phyloP scores from a whole-genome alignment of 805 yeast genomes.

The Metschnikowia rubicola region DNA sequence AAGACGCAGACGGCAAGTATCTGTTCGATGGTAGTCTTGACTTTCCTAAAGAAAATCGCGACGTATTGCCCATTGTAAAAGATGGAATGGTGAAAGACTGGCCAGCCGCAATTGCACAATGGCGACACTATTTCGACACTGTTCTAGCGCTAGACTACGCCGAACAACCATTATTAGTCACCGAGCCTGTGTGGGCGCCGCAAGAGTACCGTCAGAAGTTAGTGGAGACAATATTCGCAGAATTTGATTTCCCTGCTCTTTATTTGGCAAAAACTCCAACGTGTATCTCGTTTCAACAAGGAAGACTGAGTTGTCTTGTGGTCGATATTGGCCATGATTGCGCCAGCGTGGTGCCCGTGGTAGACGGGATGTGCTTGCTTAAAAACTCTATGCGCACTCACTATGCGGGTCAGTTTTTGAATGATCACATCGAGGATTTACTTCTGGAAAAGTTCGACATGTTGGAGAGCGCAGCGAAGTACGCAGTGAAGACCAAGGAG shows the following conservation, averaged over 20 bases:
- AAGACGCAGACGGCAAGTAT: constrained; percentile 18
- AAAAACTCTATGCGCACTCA: constrained; percentile 68
- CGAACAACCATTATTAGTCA: constrained; percentile 74
- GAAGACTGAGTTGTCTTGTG: constrained; percentile 80
- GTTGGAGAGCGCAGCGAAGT: constrained; percentile 36
- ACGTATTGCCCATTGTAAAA: constrained; percentile 54
- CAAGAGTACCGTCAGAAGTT: constrained; percentile 62
- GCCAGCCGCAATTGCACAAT: constrained; percentile 80
- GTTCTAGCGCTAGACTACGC: constrained; percentile 49
- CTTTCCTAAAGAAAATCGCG: constrained; percentile 49
- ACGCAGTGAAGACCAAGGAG: constrained; percentile 47
- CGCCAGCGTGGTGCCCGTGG: constrained; percentile 73
- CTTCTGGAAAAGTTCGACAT: constrained; percentile 29
- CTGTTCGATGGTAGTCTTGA: constrained; percentile 43
- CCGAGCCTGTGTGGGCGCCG: constrained; percentile 87
- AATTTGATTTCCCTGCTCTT: constrained; percentile 71
- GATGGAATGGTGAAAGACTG: constrained; percentile 72
- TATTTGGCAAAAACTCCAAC: constrained; percentile 82
- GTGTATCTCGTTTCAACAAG: constrained; percentile 83
- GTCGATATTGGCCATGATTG: constrained; percentile 84
- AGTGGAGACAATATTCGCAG: constrained; percentile 69
- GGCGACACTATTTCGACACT: constrained; percentile 55
- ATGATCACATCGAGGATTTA: constrained; percentile 47
- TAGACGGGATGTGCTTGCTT: constrained; percentile 74
- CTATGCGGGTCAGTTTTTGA: constrained; percentile 68